These are phyloP conservation scores for Diacronema lutheri DNA, from an alignment of 78 protist genomes.

Conservation along the genomic window DNA sequence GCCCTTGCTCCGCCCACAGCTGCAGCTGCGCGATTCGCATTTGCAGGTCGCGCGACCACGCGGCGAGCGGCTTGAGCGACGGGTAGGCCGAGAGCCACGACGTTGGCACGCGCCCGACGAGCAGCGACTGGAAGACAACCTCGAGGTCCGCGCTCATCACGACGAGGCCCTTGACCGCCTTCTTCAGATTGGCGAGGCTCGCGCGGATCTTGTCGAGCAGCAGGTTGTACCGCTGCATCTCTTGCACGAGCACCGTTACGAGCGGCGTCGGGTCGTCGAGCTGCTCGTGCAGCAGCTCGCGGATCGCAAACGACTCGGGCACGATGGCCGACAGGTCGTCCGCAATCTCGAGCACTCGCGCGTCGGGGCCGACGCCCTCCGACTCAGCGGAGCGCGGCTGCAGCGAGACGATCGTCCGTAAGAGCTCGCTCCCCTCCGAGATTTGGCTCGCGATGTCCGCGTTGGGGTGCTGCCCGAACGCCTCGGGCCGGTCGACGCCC, in stretches of 20 bases:
- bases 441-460: slow-evolving; percentile 82
- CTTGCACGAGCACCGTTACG: slow-evolving; percentile 67
- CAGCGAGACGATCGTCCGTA: slow-evolving; percentile 65
- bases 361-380: slow-evolving; percentile 23
- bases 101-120: slow-evolving; percentile 67
- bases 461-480: slow-evolving; percentile 89
- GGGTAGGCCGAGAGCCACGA: slow-evolving; percentile 70
- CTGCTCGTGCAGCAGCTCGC: not conserved
- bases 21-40: slow-evolving; percentile 60
- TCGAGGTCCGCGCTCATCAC: slow-evolving; percentile 83
- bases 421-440: slow-evolving; percentile 46
- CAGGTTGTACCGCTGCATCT: slow-evolving; percentile 73
- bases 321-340: slow-evolving; percentile 38
- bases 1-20: slow-evolving; percentile 55
- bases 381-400: slow-evolving; percentile 59
- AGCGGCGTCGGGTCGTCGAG: slow-evolving; percentile 37
- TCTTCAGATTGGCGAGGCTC: slow-evolving; percentile 46
- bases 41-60: slow-evolving; percentile 76
- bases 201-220: slow-evolving; percentile 48
- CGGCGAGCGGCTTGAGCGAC: slow-evolving; percentile 70
- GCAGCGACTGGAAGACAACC: slow-evolving; percentile 38
- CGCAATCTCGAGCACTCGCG: slow-evolving; percentile 1
- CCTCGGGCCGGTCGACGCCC: slow-evolving; percentile 71
- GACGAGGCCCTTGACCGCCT: slow-evolving; percentile 75
- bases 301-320: slow-evolving; percentile 35